Evolutionary conservation across 1,284 basidiomycete genomes (phyloP), one percentile per base, ranked within the genome.

Genomic region (Pterula multifida): DNA sequence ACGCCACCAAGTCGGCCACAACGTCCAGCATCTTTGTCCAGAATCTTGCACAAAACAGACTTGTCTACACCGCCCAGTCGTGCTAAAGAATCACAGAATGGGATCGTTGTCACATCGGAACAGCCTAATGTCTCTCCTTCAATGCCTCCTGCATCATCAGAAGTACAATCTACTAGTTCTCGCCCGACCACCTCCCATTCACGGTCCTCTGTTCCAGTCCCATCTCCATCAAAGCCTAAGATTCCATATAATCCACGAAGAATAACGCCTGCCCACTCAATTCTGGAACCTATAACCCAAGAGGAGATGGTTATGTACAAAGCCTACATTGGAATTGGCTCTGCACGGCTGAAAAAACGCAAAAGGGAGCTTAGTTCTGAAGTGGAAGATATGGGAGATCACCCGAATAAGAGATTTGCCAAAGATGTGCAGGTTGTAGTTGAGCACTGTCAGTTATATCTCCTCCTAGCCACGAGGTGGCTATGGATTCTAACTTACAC

Each of bases 351-450:
- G 17, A 61, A 67, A 11, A 84, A 82, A 60, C 73, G 81, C 49
- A 82, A 80, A 63, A 70, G 81, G 49, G 67, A 67, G 22, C 63
- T 66, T 22, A 72, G 64, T 54, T 59, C 59, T 19, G 70, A 72
- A 24, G 63, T 66, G 21, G 70, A 73, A 47, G 63, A 61, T 24
- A 63, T 66, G 19, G 70, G 72, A 47, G 62, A 61, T 22, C 53
- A 68, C 2, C 68, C 74, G 12, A 53, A 56, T 19, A 85, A 86
- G 62, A 73, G 71, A 45, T 65, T 68, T 50, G 69, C 71, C 2
- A 74, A 80, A 22, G 85, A 88, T 59, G 78, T 81, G 3, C 77
- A 72, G 1, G 73, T 79, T 45, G 81, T 90, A 35, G 75, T 82
- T 19, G 65, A 81, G 36, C 86, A 90, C 60, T 90, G 85, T 82